Percentiles rank a stretch among this genome's conserved stretches.
phyloP scores from a whole-genome alignment of 192 early-diverging fungal genomes.

The Jimgerdemannia flammicorona region DNA sequence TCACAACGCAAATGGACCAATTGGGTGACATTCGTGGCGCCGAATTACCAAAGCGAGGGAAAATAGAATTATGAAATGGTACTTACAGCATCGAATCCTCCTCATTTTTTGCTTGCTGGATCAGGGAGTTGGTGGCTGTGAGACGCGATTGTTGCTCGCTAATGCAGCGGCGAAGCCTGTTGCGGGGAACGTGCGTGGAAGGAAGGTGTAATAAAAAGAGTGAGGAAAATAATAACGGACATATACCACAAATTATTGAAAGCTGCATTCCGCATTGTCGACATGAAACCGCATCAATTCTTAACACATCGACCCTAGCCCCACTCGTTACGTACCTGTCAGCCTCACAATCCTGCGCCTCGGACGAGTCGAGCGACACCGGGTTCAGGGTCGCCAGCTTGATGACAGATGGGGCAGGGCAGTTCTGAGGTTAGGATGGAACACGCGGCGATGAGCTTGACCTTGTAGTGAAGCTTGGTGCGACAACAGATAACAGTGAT shows the following conservation, averaged over 20 bases:
- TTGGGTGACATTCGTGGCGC: background rate
- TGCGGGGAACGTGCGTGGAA: background rate
- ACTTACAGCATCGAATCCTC: background rate
- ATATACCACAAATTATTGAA: background rate
- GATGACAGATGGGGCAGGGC: background rate
- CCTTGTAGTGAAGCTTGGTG: too few species aligned
- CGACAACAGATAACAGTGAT: too few species aligned
- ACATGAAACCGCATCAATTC: background rate
- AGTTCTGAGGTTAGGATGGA: background rate
- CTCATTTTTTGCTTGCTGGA: background rate
- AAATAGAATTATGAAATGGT: background rate
- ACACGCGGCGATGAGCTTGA: background rate
- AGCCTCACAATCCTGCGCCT: background rate
- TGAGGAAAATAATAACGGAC: background rate
- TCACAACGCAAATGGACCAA: background rate
- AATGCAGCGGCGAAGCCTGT: background rate
- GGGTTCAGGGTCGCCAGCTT: background rate
- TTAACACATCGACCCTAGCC: background rate
- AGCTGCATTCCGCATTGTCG: too few species aligned
- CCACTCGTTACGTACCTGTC: background rate
- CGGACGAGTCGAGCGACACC: background rate
- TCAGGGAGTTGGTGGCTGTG: background rate
- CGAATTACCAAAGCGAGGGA: background rate
- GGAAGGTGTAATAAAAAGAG: background rate
- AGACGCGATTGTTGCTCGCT: background rate